Percentiles rank a stretch among this genome's conserved stretches.
phyloP scores from a whole-genome alignment of 1,139 yeast genomes.

The Nakaseomyces nivariensis region DNA sequence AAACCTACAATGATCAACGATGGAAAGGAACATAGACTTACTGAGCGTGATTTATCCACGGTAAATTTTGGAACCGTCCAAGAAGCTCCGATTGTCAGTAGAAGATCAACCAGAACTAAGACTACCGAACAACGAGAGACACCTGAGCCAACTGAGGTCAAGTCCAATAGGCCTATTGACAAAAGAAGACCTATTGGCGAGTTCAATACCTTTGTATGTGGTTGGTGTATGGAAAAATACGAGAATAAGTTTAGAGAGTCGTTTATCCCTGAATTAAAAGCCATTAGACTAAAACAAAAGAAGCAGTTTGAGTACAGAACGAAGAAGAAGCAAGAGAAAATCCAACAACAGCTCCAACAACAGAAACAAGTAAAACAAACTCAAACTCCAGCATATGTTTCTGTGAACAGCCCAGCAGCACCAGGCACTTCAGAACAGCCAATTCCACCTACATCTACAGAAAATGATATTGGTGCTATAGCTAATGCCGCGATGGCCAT shows the following conservation, averaged over 20 bases:
- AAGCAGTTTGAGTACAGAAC: conserved; percentile 24
- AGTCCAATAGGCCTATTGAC: conserved; percentile 20
- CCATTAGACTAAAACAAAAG: conserved; percentile 17
- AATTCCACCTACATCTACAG: no score
- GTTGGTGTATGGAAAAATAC: conserved; percentile 17
- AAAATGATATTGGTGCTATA: no score
- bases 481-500: no score
- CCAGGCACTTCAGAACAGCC: no score
- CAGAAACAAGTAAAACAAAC: background rate
- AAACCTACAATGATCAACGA: conserved; percentile 7
- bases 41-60: conserved; percentile 15
- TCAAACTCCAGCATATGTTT: background rate
- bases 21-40: conserved; percentile 7
- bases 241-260: conserved; percentile 19
- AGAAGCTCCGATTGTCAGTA: conserved; percentile 4
- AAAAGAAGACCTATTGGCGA: conserved; percentile 17
- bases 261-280: conserved; percentile 21
- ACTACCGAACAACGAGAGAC: conserved; percentile 6
- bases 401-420: no score
- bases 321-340: conserved; percentile 17
- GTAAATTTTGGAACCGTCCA: conserved; percentile 12
- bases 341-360: conserved; percentile 12
- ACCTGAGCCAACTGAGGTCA: conserved; percentile 6
- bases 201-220: conserved; percentile 19
- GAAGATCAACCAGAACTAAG: conserved; percentile 22